Base-by-base conservation (phyloP, 768 basidiomycete species). In the Podaxis sp. region DNA sequence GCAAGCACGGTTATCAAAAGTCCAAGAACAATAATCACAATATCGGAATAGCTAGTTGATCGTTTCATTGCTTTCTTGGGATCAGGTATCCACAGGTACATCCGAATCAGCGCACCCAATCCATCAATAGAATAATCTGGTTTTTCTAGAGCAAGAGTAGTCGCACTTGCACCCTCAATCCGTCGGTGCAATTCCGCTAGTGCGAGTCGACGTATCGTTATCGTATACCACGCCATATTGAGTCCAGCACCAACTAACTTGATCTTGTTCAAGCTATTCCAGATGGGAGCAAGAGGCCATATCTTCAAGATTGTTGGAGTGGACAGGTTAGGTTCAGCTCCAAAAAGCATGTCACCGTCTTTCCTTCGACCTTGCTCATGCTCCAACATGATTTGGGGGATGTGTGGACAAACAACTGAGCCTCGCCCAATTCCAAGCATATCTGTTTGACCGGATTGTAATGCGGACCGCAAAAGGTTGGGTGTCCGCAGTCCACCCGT, bases 401-500 rank as follows among this genome's bases (percentile, higher is more conserved):
- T 73, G 53, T 84, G 74, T 0, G 94, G 93, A 62, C 79, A 80
- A 7, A 86, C 72, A 20, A 91, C 74, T 0, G 93, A 82, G 13
- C 79, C 78, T 60, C 95, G 80, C 5, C 87, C 95, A 17, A 96
- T 78, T 0, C 95, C 95, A 36, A 94, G 77, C 24, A 95, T 77
- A 71, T 96, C 82, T 0, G 92, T 84, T 62, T 93, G 85, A 4
- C 74, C 74, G 8, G 81, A 74, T 0, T 69, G 65, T 15, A 93
- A 78, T 1, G 84, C 89, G 15, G 75, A 71, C 11, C 78, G 73
- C 41, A 95, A 77, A 33, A 84, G 80, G 0, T 80, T 73, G 15
- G 85, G 83, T 0, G 87, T 85, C 24, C 82, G 78, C 44, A 96
- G 82, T 24, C 92, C 93, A 30, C 94, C 94, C 0, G 94, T 95